Evolutionary conservation across 768 basidiomycete genomes (phyloP).

Genomic region (Calocera cornea): DNA sequence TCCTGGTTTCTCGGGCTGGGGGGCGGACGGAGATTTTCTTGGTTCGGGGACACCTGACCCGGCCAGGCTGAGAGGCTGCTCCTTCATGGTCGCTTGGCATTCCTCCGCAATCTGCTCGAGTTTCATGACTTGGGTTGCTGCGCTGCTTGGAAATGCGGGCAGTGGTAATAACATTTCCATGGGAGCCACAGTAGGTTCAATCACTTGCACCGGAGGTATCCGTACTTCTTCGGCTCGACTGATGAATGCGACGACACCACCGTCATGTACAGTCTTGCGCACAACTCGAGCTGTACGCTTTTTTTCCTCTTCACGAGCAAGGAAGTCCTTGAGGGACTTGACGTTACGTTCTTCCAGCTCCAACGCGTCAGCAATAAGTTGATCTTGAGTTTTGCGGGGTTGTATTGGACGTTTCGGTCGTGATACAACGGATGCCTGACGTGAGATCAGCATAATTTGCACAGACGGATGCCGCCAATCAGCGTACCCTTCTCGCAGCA

Average conservation of each 20-base stretch:
- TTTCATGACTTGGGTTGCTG: not conserved
- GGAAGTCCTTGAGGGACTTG: constrained; percentile 62
- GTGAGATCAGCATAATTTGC: not conserved
- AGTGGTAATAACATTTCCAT: not conserved
- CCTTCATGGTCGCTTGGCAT: too few relatives aligned
- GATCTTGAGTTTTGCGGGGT: constrained; percentile 57
- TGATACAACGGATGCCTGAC: constrained; percentile 39
- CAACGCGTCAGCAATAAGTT: constrained; percentile 67
- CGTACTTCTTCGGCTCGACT: constrained; percentile 49
- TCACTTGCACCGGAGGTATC: not conserved
- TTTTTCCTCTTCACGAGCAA: constrained; percentile 67
- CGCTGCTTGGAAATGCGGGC: not conserved
- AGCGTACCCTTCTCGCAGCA: constrained; percentile 44
- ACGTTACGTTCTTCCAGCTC: constrained; percentile 81
- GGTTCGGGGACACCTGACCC: too few relatives aligned
- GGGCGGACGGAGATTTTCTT: too few relatives aligned
- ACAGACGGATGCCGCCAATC: not conserved
- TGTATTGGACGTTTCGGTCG: constrained; percentile 38
- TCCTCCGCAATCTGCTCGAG: too few relatives aligned
- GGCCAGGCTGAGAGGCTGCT: too few relatives aligned
- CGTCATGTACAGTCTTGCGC: constrained; percentile 41
- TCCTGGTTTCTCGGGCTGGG: too few relatives aligned
- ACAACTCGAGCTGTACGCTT: constrained; percentile 48
- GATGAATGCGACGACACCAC: constrained; percentile 58
- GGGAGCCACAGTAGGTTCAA: not conserved